Conservation (phyloP, 2,329 filamentous ascomycete species). For the Paecilomyces sp. region DNA sequence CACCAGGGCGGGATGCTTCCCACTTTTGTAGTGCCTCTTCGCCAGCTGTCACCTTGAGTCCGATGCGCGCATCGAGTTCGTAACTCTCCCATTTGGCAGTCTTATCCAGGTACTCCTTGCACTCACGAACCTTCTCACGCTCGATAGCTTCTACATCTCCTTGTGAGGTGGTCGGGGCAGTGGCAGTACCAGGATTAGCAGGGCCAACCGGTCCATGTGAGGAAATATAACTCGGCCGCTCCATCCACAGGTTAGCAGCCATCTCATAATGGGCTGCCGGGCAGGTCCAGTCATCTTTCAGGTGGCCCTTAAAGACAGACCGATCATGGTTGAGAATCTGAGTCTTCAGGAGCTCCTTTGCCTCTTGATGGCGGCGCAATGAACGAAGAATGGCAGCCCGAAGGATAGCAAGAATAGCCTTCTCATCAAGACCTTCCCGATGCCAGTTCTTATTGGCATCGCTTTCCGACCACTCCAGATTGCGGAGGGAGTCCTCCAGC, state of each 20-base stretch:
- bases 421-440: constrained; percentile 51
- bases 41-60: constrained; percentile 41
- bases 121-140: constrained; percentile 41
- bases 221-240: constrained; percentile 40
- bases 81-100: constrained; percentile 55
- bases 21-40: constrained; percentile 38
- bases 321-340: constrained; percentile 56
- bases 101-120: constrained; percentile 50
- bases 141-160: constrained; percentile 19
- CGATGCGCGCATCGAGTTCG: constrained; percentile 53
- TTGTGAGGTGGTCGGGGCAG: constrained; percentile 5
- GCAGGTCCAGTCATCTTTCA: constrained; percentile 54
- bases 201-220: constrained; percentile 16
- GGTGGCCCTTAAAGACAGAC: constrained; percentile 43
- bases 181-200: not conserved
- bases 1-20: constrained; percentile 23
- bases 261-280: constrained; percentile 82
- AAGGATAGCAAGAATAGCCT: constrained; percentile 60
- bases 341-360: constrained; percentile 55
- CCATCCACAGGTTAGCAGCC: constrained; percentile 72
- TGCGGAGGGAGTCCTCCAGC: constrained; percentile 55
- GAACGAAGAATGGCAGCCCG: constrained; percentile 60
- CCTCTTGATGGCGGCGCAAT: constrained; percentile 56
- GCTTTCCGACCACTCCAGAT: constrained; percentile 62
- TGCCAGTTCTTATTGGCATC: constrained; percentile 49